A percentile compares a stretch with the other conserved stretches of the same genome.
These are phyloP conservation scores for Mycena indigotica DNA, from an alignment of 768 basidiomycete species.

Conservation along the genomic window DNA sequence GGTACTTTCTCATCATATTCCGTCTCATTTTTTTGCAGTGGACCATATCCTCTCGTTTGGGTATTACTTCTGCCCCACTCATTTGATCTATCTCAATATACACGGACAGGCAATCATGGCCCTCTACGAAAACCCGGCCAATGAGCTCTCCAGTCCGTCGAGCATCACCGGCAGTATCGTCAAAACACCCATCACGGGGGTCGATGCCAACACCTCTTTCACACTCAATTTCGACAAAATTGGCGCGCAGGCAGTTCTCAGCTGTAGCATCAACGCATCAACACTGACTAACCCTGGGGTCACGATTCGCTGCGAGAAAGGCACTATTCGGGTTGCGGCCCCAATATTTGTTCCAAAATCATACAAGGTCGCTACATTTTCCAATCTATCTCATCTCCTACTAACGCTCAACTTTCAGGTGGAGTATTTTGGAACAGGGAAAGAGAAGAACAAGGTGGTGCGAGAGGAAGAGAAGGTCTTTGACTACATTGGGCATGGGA, in stretches of 20 bases:
- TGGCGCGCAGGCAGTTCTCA: constrained; percentile 71
- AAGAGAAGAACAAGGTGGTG: constrained; percentile 34
- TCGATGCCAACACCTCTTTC: constrained; percentile 78
- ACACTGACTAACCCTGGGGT: constrained; percentile 51
- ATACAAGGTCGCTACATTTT: constrained; percentile 70
- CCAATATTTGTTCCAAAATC: constrained; percentile 70
- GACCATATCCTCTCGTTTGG: constrained; percentile 84
- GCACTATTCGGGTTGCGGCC: constrained; percentile 61
- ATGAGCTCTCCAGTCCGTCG: constrained; percentile 59
- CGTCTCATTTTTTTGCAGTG: constrained; percentile 43
- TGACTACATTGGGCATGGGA: constrained; percentile 68
- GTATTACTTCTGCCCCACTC: too few species aligned
- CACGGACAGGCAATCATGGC: constrained; percentile 69
- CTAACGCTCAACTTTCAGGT: too few species aligned
- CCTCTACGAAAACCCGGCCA: constrained; percentile 79
- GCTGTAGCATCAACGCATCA: constrained; percentile 61
- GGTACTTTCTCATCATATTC: background rate
- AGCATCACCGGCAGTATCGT: constrained; percentile 70
- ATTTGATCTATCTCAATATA: constrained; percentile 1
- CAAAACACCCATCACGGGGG: constrained; percentile 75
- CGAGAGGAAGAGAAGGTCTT: constrained; percentile 62
- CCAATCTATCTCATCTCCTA: too few species aligned
- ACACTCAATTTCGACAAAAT: constrained; percentile 70
- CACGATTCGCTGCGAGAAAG: constrained; percentile 74
- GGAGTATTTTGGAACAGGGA: constrained; percentile 56